Percentiles rank a stretch among this genome's conserved stretches.
phyloP scores from a whole-genome alignment of 805 yeast species.

The Cyberlindnera misumaiensis region DNA sequence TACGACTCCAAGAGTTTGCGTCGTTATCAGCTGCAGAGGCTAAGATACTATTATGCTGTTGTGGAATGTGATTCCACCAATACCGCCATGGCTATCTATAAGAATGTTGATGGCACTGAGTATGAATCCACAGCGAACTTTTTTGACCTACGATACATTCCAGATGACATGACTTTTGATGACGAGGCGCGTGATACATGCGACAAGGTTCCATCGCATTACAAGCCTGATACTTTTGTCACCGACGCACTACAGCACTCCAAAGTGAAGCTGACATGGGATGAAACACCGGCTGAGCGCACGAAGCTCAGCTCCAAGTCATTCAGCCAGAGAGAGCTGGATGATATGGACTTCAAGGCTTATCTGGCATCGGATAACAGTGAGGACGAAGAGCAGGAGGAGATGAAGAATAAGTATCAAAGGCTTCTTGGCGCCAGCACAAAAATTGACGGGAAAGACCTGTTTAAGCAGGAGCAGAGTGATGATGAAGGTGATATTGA shows the following conservation, averaged over 20 bases:
- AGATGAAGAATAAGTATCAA: conserved; percentile 52
- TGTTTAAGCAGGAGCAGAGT: conserved; percentile 23
- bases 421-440: conserved; percentile 41
- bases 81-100: conserved; percentile 72
- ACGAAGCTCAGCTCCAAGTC: conserved; percentile 67
- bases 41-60: conserved; percentile 90
- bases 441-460: conserved; percentile 28
- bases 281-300: conserved; percentile 93
- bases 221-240: conserved; percentile 73
- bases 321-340: conserved; percentile 82
- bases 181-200: conserved; percentile 73
- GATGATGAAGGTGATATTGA: conserved; percentile 46
- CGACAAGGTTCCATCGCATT: conserved; percentile 62
- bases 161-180: conserved; percentile 86
- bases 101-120: conserved; percentile 90
- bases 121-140: conserved; percentile 92
- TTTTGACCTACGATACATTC: conserved; percentile 87
- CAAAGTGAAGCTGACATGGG: conserved; percentile 96
- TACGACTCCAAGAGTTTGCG: conserved; percentile 80
- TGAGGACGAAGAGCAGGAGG: conserved; percentile 37
- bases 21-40: conserved; percentile 85
- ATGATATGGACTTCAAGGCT: conserved; percentile 87
- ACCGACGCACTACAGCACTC: conserved; percentile 97
- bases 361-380: conserved; percentile 79
- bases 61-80: conserved; percentile 69